phyloP scores from a whole-genome alignment of 1,284 basidiomycete genomes.

The Termitomyces sp. region DNA sequence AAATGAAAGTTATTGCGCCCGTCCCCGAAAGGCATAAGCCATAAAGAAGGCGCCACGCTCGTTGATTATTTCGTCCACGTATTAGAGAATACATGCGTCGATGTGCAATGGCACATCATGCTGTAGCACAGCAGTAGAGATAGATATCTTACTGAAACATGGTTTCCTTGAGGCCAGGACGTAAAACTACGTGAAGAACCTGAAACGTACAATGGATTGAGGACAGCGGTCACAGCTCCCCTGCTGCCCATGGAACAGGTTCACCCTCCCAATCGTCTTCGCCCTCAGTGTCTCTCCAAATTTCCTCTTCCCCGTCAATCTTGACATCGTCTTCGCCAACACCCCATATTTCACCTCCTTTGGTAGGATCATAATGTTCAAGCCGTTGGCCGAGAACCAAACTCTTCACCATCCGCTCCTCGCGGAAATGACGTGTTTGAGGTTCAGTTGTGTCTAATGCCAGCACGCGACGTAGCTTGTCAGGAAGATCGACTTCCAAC shows the following conservation, averaged over 20 bases:
- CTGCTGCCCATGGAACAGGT: conserved; percentile 72
- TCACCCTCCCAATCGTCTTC: conserved; percentile 82
- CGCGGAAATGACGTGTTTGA: conserved; percentile 37
- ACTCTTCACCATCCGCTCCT: conserved; percentile 52
- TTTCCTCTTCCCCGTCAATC: conserved; percentile 30
- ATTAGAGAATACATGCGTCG: conserved; percentile 7
- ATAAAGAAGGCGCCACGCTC: conserved; percentile 6
- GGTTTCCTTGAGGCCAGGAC: conserved; percentile 12
- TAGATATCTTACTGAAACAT: conserved; percentile 12
- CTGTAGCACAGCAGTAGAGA: background rate
- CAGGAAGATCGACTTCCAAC: conserved; percentile 59
- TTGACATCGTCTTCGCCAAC: conserved; percentile 53
- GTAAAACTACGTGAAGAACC: conserved; percentile 10
- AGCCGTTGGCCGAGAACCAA: conserved; percentile 56
- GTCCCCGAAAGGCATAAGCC: background rate
- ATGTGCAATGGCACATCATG: background rate
- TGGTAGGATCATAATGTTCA: conserved; percentile 52
- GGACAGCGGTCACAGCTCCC: conserved; percentile 46
- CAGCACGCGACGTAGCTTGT: conserved; percentile 57
- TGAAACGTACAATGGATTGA: conserved; percentile 10
- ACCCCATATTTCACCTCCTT: conserved; percentile 72
- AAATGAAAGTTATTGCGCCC: conserved; percentile 14
- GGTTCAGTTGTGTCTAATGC: conserved; percentile 47
- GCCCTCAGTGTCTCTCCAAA: conserved; percentile 34
- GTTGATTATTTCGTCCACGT: conserved; percentile 10